phyloP scores from a whole-genome alignment of 257 asterid genomes.

The Solanum bulbocastanum region DNA sequence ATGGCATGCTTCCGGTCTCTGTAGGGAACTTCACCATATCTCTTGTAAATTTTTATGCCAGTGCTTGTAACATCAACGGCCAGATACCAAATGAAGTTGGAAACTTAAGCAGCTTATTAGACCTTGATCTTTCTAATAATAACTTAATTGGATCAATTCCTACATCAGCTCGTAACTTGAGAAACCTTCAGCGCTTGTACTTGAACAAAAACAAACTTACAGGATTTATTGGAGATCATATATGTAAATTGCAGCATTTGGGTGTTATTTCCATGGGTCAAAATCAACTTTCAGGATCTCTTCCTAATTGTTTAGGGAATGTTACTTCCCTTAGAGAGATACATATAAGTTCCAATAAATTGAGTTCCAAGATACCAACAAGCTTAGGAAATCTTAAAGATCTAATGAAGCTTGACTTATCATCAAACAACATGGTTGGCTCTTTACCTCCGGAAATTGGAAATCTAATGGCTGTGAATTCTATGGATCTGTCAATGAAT shows the following conservation, averaged over 20 bases:
- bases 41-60: rapidly evolving
- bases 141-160: background rate
- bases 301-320: background rate
- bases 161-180: rapidly evolving
- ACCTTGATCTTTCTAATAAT: rapidly evolving
- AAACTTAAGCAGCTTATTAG: background rate
- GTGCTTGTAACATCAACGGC: background rate
- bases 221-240: rapidly evolving
- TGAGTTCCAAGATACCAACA: background rate
- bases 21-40: background rate
- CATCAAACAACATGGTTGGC: background rate
- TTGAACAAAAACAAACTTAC: rapidly evolving
- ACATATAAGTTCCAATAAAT: rapidly evolving
- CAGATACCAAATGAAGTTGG: background rate
- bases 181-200: rapidly evolving
- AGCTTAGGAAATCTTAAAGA: background rate
- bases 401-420: rapidly evolving
- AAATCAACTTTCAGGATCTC: no score
- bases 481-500: background rate
- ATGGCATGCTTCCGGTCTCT: background rate
- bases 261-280: rapidly evolving
- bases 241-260: no score
- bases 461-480: rapidly evolving
- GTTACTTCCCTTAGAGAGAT: rapidly evolving
- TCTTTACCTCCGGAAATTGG: background rate